These are phyloP conservation scores for Hericium erinaceus DNA, from an alignment of 768 basidiomycete genomes.

Conservation along the genomic window DNA sequence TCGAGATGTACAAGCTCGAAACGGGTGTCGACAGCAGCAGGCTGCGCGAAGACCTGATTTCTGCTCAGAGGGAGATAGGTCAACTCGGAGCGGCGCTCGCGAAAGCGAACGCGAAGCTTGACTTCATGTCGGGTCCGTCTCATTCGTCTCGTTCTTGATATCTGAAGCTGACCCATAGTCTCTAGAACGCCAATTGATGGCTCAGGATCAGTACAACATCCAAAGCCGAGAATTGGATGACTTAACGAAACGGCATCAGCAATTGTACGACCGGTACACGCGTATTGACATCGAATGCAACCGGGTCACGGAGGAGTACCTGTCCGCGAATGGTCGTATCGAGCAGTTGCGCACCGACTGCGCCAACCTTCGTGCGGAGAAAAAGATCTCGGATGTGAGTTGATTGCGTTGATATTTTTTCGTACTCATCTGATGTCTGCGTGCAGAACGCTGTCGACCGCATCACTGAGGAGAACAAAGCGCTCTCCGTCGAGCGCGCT, in stretches of 20 bases:
- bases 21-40: slow-evolving; percentile 70
- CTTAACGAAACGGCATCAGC: slow-evolving; percentile 56
- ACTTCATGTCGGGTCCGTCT: slow-evolving; percentile 62
- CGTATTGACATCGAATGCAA: slow-evolving; percentile 68
- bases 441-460: slow-evolving; percentile 67
- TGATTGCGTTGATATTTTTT: background rate
- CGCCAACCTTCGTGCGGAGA: slow-evolving; percentile 87
- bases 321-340: slow-evolving; percentile 44
- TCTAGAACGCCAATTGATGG: slow-evolving; percentile 60
- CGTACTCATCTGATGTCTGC: background rate
- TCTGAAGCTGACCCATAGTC: background rate
- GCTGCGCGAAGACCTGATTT: slow-evolving; percentile 59
- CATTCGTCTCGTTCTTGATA: background rate
- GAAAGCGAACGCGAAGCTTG: slow-evolving; percentile 75
- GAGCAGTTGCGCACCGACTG: slow-evolving; percentile 81
- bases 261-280: slow-evolving; percentile 65
- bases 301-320: slow-evolving; percentile 58
- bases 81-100: slow-evolving; percentile 60
- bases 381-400: slow-evolving; percentile 84
- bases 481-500: slow-evolving; percentile 69
- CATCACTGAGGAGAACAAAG: slow-evolving; percentile 79
- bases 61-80: slow-evolving; percentile 59
- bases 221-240: slow-evolving; percentile 60
- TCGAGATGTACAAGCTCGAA: slow-evolving; percentile 72
- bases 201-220: slow-evolving; percentile 56